Evolutionary conservation across 768 basidiomycete genomes (phyloP).

Genomic region (Pulveroboletus sp.): DNA sequence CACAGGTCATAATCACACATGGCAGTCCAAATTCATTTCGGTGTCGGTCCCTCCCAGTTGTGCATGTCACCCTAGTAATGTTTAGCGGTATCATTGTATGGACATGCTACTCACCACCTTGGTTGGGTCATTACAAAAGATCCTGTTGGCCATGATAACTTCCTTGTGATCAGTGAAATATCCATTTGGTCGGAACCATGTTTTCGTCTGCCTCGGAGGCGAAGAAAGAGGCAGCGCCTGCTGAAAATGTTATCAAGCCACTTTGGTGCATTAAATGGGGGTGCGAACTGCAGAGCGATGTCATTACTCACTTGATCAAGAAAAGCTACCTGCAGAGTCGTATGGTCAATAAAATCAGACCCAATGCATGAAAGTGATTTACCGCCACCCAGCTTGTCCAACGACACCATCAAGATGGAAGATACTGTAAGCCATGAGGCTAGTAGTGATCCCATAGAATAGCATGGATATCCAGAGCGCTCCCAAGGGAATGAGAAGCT

Average conservation of each 20-base stretch:
- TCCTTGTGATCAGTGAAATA: conserved; percentile 69
- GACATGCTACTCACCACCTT: conserved; percentile 35
- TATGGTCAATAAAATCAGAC: too few species aligned
- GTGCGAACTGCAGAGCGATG: background rate
- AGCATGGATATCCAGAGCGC: conserved; percentile 69
- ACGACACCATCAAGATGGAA: conserved; percentile 26
- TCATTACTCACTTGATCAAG: conserved; percentile 30
- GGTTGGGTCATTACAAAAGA: conserved; percentile 61
- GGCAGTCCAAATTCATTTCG: conserved; percentile 49
- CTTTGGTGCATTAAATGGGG: background rate
- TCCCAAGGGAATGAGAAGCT: conserved; percentile 52
- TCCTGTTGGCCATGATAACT: conserved; percentile 54
- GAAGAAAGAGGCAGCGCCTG: conserved; percentile 58
- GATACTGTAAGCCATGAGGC: conserved; percentile 66
- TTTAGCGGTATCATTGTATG: too few species aligned
- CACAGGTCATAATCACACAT: conserved; percentile 63
- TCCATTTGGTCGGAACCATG: conserved; percentile 56
- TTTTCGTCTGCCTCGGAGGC: conserved; percentile 57
- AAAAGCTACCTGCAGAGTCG: conserved; percentile 34
- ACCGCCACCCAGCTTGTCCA: conserved; percentile 16
- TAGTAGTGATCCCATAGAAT: conserved; percentile 50
- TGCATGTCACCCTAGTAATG: conserved; percentile 49
- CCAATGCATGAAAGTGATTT: conserved; percentile 6
- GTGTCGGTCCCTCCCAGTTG: conserved; percentile 58
- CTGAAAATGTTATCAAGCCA: conserved; percentile 43